Evolutionary conservation across 345 rosid genomes (phyloP).

Genomic region (Cochlearia excelsa): DNA sequence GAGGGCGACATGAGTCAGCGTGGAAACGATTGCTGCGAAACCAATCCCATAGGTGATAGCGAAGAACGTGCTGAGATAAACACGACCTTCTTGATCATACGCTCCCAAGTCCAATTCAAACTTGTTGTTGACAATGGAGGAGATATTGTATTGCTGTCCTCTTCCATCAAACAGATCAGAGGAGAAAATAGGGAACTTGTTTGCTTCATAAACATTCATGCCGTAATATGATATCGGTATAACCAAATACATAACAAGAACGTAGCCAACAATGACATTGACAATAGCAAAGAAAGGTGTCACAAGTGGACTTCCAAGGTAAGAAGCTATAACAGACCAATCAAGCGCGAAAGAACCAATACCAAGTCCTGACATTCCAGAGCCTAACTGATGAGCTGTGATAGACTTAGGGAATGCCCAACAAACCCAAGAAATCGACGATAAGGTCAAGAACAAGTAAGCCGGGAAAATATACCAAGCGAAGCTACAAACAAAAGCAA

Average conservation of each 20-base stretch:
- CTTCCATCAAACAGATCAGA: conserved; percentile 43
- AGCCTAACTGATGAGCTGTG: conserved; percentile 54
- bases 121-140: conserved; percentile 49
- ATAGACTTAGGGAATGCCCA: conserved; percentile 56
- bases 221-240: conserved; percentile 49
- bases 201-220: conserved; percentile 39
- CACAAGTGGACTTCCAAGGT: conserved; percentile 58
- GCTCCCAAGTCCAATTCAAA: conserved; percentile 44
- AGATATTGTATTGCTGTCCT: conserved; percentile 45
- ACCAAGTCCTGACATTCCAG: conserved; percentile 59
- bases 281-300: conserved; percentile 52
- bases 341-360: conserved; percentile 50
- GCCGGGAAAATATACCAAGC: conserved; percentile 60
- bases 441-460: conserved; percentile 49
- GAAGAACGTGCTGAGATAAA: conserved; percentile 51
- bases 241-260: conserved; percentile 36
- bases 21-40: conserved; percentile 51
- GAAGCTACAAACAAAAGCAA: conserved; percentile 57
- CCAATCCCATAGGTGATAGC: conserved; percentile 58
- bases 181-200: conserved; percentile 53
- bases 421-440: conserved; percentile 55
- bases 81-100: conserved; percentile 43
- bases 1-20: conserved; percentile 51
- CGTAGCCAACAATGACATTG: conserved; percentile 47
- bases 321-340: conserved; percentile 57